Percentiles rank a stretch among this genome's conserved stretches.
These are phyloP conservation scores for Punctularia strigosozonata DNA, from an alignment of 768 basidiomycete genomes.

Conservation along the genomic window DNA sequence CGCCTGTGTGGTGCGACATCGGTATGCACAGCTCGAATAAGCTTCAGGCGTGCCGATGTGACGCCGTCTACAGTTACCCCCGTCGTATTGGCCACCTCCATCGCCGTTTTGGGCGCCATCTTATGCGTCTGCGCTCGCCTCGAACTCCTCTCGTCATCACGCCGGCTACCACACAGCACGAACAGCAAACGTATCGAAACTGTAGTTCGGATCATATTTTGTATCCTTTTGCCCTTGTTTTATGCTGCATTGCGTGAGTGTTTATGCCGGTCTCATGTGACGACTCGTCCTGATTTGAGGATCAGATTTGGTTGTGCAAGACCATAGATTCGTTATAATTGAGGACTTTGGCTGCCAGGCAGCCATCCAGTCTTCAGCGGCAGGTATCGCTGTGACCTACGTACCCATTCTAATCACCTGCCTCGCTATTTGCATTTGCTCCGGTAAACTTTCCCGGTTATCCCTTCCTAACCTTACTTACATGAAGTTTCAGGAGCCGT, in stretches of 20 bases:
- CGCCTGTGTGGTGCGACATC: neutral
- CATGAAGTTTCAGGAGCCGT: constrained; percentile 12
- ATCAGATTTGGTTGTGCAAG: constrained; percentile 22
- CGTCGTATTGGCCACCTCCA: neutral
- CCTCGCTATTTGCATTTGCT: constrained; percentile 17
- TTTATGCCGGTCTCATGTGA: constrained; percentile 2
- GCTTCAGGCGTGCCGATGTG: neutral
- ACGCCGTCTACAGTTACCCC: neutral
- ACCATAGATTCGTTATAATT: constrained; percentile 29
- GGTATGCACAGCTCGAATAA: neutral
- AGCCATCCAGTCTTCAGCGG: constrained; percentile 18
- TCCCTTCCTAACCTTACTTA: neutral
- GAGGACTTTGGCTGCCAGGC: constrained; percentile 30
- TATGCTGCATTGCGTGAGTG: constrained; percentile 8
- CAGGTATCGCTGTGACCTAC: constrained; percentile 23
- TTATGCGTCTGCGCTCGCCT: neutral
- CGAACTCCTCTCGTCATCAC: neutral
- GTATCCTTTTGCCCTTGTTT: constrained; percentile 2
- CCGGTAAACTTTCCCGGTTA: constrained; percentile 9
- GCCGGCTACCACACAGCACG: neutral
- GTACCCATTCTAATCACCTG: constrained; percentile 25
- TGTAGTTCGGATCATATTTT: neutral
- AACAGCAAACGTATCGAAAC: neutral
- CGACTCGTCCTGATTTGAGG: neutral
- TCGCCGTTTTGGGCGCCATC: neutral